Evolutionary conservation across 2,329 filamentous ascomycete genomes (phyloP).

Genomic region (Cyanodermella asteris): DNA sequence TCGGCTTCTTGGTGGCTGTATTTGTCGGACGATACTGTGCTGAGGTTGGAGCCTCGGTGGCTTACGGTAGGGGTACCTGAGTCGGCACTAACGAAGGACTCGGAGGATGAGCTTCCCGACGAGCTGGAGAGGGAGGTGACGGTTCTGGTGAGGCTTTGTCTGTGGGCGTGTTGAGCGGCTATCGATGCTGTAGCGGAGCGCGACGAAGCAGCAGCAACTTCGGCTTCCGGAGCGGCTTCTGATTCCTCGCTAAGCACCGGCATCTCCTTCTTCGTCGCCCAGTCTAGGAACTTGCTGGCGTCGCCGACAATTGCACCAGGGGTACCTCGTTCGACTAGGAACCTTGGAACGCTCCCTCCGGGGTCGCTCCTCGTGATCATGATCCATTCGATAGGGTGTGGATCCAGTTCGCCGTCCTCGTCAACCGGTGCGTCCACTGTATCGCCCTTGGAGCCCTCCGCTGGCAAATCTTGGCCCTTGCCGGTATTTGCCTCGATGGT

Average conservation of each 20-base stretch:
- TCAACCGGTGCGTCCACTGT: conserved; percentile 10
- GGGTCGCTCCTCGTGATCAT: conserved; percentile 84
- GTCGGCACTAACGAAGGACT: conserved; percentile 7
- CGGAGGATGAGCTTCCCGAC: conserved; percentile 1
- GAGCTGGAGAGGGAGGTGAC: conserved; percentile 2
- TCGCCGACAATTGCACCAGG: conserved; percentile 61
- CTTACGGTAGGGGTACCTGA: conserved; percentile 3
- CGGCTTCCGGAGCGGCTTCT: conserved; percentile 4
- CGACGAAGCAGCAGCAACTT: conserved; percentile 9
- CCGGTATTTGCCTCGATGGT: too few relatives aligned
- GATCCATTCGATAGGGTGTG: conserved; percentile 63
- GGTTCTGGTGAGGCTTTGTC: background rate
- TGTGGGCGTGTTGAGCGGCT: background rate
- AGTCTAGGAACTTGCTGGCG: conserved; percentile 61
- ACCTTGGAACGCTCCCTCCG: conserved; percentile 68
- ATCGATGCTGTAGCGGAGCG: conserved; percentile 5
- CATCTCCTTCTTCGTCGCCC: conserved; percentile 38
- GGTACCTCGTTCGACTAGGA: conserved; percentile 78
- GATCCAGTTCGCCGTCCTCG: conserved; percentile 24
- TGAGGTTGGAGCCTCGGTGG: conserved; percentile 10
- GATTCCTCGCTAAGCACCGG: conserved; percentile 14
- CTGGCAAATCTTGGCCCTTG: conserved; percentile 1
- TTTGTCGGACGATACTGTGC: conserved; percentile 12
- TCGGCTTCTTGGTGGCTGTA: conserved; percentile 15
- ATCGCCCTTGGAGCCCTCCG: conserved; percentile 7